Evolutionary conservation across 177 flowering plant species (phyloP).

Genomic region (Vitis hybrid): DNA sequence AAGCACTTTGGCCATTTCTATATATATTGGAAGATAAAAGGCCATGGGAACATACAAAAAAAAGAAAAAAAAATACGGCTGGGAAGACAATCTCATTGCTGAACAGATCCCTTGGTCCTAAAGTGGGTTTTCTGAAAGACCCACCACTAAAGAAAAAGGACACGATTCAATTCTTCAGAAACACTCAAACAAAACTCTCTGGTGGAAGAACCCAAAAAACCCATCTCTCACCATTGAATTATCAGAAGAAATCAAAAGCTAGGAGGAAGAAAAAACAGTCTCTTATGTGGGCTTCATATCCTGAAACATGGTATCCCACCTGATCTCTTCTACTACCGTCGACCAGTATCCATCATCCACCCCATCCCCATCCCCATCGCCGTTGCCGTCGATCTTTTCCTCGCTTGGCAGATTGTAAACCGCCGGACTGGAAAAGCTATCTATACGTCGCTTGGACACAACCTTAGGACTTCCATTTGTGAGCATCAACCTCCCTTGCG

Average conservation of each 20-base stretch:
- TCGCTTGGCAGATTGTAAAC: constrained; percentile 22
- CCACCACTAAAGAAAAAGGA: constrained; percentile 26
- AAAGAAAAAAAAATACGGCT: neutral
- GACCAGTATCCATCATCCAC: constrained; percentile 37
- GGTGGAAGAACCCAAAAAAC: constrained; percentile 42
- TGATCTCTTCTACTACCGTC: constrained; percentile 49
- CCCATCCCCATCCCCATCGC: neutral
- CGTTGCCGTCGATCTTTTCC: constrained; percentile 22
- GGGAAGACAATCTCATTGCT: constrained; percentile 27
- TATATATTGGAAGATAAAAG: neutral
- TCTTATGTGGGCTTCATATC: constrained; percentile 61
- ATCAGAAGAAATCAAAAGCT: neutral
- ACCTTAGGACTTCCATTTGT: constrained; percentile 44
- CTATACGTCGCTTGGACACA: constrained; percentile 17
- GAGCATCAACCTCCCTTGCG: constrained; percentile 35
- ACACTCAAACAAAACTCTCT: constrained; percentile 16
- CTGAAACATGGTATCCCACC: constrained; percentile 78
- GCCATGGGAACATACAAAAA: constrained; percentile 2
- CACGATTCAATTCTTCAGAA: neutral
- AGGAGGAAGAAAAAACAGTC: constrained; percentile 1
- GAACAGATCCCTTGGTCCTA: constrained; percentile 12
- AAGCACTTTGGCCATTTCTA: constrained; percentile 1
- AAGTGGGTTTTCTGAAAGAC: constrained; percentile 20
- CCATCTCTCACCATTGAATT: constrained; percentile 40
- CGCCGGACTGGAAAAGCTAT: constrained; percentile 50